Percentiles rank a stretch among this genome's conserved stretches.
Conservation (phyloP, 2,329 filamentous ascomycete species). For the Aspergillus uvarum region DNA sequence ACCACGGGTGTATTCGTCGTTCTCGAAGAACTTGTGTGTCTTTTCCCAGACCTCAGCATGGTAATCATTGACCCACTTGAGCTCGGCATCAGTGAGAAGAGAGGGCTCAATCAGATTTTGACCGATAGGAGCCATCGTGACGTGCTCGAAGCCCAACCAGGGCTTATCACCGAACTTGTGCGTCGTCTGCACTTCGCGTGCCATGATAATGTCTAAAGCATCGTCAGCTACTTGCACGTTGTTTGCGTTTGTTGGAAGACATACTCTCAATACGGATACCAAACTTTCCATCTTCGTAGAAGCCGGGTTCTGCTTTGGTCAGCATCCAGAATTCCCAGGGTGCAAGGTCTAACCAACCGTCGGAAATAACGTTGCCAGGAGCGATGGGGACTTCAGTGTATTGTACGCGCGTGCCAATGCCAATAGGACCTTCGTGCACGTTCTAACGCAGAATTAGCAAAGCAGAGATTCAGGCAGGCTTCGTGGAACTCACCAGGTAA, state of each 20-base stretch:
- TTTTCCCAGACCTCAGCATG: conserved; percentile 78
- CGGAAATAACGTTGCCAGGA: conserved; percentile 91
- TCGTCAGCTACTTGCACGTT: conserved; percentile 1
- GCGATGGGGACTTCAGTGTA: conserved; percentile 87
- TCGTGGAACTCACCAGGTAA: conserved; percentile 57
- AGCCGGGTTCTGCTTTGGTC: conserved; percentile 70
- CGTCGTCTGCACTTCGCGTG: conserved; percentile 81
- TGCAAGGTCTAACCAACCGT: conserved; percentile 47
- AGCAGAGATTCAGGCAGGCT: background rate
- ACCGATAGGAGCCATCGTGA: conserved; percentile 96
- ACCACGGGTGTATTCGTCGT: conserved; percentile 67
- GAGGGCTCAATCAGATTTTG: conserved; percentile 76
- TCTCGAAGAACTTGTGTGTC: conserved; percentile 72
- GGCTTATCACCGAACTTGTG: conserved; percentile 91
- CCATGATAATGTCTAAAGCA: conserved; percentile 72
- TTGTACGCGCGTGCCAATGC: conserved; percentile 87
- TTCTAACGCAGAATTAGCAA: conserved; percentile 53
- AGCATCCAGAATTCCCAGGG: conserved; percentile 10
- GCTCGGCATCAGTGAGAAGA: conserved; percentile 72
- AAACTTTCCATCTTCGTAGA: conserved; percentile 93
- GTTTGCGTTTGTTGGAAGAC: conserved; percentile 14
- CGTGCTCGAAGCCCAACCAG: conserved; percentile 92
- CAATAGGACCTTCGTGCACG: conserved; percentile 95
- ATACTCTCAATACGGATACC: conserved; percentile 89
- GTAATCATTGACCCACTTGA: conserved; percentile 83